These are phyloP conservation scores for Auriscalpium vulgare DNA, from an alignment of 768 basidiomycete species.

Conservation along the genomic window DNA sequence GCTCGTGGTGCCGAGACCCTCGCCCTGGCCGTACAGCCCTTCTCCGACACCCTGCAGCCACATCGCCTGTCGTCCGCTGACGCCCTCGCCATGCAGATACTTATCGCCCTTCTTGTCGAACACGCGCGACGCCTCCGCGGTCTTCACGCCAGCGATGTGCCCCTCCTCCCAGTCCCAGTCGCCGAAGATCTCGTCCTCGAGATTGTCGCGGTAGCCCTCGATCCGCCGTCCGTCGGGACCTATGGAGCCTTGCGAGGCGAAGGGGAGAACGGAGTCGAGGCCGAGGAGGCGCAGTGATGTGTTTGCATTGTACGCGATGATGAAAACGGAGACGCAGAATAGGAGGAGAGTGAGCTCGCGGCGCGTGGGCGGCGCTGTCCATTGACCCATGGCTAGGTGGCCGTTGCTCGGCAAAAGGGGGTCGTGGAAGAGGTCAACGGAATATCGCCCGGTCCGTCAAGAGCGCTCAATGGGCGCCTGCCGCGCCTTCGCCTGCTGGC, in stretches of 20 bases:
- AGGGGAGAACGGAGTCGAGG: constrained; percentile 9
- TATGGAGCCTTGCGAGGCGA: constrained; percentile 13
- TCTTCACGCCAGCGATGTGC: constrained; percentile 47
- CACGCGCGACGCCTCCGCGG: constrained; percentile 38
- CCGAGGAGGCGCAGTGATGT: constrained; percentile 44
- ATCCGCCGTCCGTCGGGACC: constrained; percentile 44
- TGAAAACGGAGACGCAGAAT: constrained; percentile 55
- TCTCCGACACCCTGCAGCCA: constrained; percentile 16
- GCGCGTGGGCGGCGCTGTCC: constrained; percentile 59
- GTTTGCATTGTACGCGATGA: constrained; percentile 71
- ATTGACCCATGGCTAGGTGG: constrained; percentile 22
- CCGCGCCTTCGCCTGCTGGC: too few relatives aligned
- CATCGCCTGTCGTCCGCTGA: constrained; percentile 18
- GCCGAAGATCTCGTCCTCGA: constrained; percentile 61
- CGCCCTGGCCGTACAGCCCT: constrained; percentile 16
- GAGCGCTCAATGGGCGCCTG: too few relatives aligned
- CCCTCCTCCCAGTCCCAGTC: constrained; percentile 61
- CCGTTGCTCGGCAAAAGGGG: background rate
- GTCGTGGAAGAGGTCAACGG: too few relatives aligned
- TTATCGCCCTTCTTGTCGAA: constrained; percentile 24
- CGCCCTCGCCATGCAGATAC: constrained; percentile 36
- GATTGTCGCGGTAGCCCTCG: constrained; percentile 43
- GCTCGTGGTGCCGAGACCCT: constrained; percentile 19
- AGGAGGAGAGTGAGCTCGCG: constrained; percentile 68
- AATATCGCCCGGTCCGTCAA: too few relatives aligned